A percentile compares a stretch with the other conserved stretches of the same genome.
These are phyloP conservation scores for Cercophora samala DNA, from an alignment of 495 filamentous ascomycete genomes.

Conservation along the genomic window DNA sequence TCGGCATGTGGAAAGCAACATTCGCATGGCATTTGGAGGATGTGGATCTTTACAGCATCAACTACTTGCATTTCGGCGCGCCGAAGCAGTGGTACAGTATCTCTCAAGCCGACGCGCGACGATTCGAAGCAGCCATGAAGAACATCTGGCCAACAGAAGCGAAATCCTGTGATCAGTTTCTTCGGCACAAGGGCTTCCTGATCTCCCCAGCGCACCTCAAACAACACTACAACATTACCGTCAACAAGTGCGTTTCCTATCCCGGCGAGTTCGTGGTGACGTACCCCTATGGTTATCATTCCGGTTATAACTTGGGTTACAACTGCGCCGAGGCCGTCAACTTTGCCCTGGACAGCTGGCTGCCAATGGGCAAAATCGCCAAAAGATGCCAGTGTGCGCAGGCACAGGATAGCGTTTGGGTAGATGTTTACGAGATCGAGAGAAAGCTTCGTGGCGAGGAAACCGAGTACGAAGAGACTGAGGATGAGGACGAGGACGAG, in stretches of 20 bases:
- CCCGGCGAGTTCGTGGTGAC: conserved; percentile 99
- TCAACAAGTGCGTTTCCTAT: conserved; percentile 92
- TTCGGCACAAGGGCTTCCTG: conserved; percentile 97
- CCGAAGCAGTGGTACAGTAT: conserved; percentile 99
- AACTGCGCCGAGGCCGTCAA: conserved; percentile 99
- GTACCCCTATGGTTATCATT: conserved; percentile 97
- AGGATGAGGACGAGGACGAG: conserved; percentile 71
- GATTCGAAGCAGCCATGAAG: conserved; percentile 94
- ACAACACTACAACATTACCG: conserved; percentile 84
- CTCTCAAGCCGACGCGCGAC: conserved; percentile 88
- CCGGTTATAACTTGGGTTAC: conserved; percentile 95
- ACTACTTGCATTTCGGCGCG: conserved; percentile 97
- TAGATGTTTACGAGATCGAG: conserved; percentile 92
- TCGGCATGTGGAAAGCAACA: conserved; percentile 99
- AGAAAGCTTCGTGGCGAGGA: conserved; percentile 88
- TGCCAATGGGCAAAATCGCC: conserved; percentile 92
- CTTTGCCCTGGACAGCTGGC: conserved; percentile 91
- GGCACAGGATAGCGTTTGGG: conserved; percentile 91
- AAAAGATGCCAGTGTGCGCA: conserved; percentile 92
- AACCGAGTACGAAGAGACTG: conserved; percentile 84
- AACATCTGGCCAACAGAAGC: conserved; percentile 92
- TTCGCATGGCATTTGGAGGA: conserved; percentile 99
- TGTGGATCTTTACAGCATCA: conserved; percentile 98
- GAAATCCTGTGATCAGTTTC: conserved; percentile 95
- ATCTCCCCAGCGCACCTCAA: conserved; percentile 87